Conservation (phyloP, 169 alveolate species). For the Eimeria brunetti region DNA sequence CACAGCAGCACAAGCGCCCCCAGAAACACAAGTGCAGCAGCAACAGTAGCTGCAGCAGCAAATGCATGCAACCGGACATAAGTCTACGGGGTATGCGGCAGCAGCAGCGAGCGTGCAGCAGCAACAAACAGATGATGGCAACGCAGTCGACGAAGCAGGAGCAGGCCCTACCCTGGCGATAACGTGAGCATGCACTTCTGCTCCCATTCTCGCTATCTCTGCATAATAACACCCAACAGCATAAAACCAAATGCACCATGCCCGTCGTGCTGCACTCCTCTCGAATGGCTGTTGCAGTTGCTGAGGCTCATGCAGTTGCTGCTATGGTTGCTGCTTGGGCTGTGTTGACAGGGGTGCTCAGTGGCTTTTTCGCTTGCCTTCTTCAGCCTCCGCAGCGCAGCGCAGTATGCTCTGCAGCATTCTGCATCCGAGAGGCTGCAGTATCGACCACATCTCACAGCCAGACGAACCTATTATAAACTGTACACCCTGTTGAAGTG, state of each 20-base stretch:
- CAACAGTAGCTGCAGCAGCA: background rate
- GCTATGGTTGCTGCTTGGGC: background rate
- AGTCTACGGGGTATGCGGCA: background rate
- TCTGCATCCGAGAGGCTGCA: conserved; percentile 56
- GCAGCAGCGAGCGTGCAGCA: background rate
- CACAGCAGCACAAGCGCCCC: background rate
- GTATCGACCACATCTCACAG: conserved; percentile 1
- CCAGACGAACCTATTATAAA: background rate
- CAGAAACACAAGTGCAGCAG: background rate
- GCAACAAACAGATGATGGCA: background rate
- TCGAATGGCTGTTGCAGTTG: background rate
- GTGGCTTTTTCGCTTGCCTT: conserved; percentile 10
- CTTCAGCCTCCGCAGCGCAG: conserved; percentile 66
- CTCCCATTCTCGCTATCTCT: conserved; percentile 58
- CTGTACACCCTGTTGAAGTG: background rate
- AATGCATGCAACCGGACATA: background rate
- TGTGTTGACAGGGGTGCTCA: background rate
- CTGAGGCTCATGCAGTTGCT: conserved; percentile 1
- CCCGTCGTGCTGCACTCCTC: background rate
- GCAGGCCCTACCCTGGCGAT: conserved; percentile 56
- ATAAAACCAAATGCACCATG: background rate
- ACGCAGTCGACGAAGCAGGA: background rate
- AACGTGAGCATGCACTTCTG: conserved; percentile 74
- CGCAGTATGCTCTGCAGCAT: conserved; percentile 68
- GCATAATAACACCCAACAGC: background rate